phyloP scores from a whole-genome alignment of 805 yeast genomes.

The Wickerhamiella azymoides region DNA sequence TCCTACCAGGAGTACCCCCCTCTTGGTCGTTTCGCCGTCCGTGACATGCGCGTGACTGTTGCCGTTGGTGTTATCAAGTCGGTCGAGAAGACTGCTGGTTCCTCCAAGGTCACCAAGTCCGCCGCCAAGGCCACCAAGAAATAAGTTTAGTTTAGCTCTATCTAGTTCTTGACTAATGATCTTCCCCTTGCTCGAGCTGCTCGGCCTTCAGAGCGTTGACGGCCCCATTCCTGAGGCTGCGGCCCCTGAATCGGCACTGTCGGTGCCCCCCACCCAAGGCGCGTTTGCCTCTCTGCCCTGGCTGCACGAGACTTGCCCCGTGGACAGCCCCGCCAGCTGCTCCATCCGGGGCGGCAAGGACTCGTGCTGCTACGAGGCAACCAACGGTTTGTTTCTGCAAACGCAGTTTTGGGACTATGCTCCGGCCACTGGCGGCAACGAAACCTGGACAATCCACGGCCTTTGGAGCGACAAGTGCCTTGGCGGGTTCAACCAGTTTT shows the following conservation, averaged over 20 bases:
- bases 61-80: conserved; percentile 99
- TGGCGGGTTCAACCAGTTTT: conserved; percentile 69
- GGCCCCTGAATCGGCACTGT: background rate
- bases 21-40: conserved; percentile 95
- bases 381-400: conserved; percentile 69
- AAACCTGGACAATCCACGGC: conserved; percentile 70
- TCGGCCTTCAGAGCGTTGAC: background rate
- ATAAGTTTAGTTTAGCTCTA: conserved; percentile 28
- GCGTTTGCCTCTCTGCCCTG: background rate
- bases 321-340: conserved; percentile 25
- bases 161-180: background rate
- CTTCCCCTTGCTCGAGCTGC: no score
- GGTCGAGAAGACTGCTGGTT: conserved; percentile 73
- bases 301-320: conserved; percentile 23
- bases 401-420: conserved; percentile 90
- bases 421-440: conserved; percentile 58
- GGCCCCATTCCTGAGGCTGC: background rate
- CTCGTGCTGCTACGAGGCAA: conserved; percentile 73
- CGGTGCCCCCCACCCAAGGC: background rate
- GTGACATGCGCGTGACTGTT: conserved; percentile 99
- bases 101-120: conserved; percentile 87
- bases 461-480: conserved; percentile 82
- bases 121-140: conserved; percentile 73
- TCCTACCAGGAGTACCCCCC: conserved; percentile 91
- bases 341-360: conserved; percentile 25